Evolutionary conservation across 441 rosid genomes (phyloP).

Genomic region (Erodium trifolium): DNA sequence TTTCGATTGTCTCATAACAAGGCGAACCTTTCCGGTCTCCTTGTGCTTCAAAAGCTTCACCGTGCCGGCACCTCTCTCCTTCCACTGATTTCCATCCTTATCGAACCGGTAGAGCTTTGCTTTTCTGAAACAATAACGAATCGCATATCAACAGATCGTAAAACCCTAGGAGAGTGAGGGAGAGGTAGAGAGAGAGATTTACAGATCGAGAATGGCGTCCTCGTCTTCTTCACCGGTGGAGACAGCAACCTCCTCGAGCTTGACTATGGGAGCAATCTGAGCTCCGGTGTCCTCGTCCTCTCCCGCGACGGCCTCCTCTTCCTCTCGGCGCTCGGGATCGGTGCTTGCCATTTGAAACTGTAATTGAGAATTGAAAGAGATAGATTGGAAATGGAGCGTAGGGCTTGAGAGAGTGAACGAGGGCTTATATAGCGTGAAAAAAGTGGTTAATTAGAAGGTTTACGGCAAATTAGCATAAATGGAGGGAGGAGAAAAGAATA

Average conservation of each 20-base stretch:
- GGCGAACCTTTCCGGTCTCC: conserved; percentile 54
- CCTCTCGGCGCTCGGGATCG: conserved; percentile 61
- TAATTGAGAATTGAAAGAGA: background rate
- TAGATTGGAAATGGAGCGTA: background rate
- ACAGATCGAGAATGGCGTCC: conserved; percentile 77
- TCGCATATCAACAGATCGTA: too few species aligned
- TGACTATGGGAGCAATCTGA: conserved; percentile 78
- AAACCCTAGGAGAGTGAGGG: background rate
- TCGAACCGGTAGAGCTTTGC: conserved; percentile 72
- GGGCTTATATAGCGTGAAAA: conserved; percentile 13
- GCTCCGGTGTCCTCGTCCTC: conserved; percentile 97
- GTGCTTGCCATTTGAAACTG: conserved; percentile 47
- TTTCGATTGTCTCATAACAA: conserved; percentile 80
- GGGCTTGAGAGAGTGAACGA: background rate
- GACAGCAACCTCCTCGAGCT: conserved; percentile 76
- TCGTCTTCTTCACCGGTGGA: conserved; percentile 88
- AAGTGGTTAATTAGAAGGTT: background rate
- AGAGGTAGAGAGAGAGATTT: conserved; percentile 5
- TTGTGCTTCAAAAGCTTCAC: conserved; percentile 52
- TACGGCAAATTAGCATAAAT: conserved; percentile 1
- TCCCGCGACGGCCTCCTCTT: conserved; percentile 53
- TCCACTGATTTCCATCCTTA: conserved; percentile 79
- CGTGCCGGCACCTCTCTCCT: conserved; percentile 44
- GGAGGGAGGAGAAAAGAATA: background rate
- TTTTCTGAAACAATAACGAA: conserved; percentile 35